Evolutionary conservation across 306 rosid genomes (phyloP), one percentile per base, ranked within the genome.

Genomic region (Oxytropis ochrocephala): DNA sequence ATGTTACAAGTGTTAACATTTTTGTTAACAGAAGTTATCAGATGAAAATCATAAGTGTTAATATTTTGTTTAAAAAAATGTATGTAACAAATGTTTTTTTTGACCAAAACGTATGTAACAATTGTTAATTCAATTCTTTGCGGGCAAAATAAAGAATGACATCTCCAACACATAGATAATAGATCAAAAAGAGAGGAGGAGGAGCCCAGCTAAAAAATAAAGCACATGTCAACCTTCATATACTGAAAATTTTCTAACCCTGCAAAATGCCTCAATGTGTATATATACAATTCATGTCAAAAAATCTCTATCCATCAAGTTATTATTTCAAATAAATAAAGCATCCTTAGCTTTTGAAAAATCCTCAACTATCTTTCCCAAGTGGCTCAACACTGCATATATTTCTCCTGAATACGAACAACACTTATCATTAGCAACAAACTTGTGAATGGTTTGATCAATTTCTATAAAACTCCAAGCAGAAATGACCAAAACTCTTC

Each of bases 401-500:
- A 82, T 73, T 43, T 72, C 75, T 59, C 68, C 47, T 1, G 77
- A 64, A 61, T 30, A 43, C 29, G 77, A 72, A 72, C 78, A 67
- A 73, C 72, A 65, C 63, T 70, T 80, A 42, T 76, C 80, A 52
- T 76, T 55, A 14, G 66, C 88, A 33, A 74, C 33, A 77, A 84
- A 86, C 59, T 80, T 78, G 70, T 84, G 85, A 12, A 83, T 60
- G 12, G 43, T 50, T n/a, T 24, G 80, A 69, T 72, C 75, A 55
- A 81, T 78, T 77, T 85, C 85, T 49, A 83, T 75, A 78, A 83
- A 88, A 74, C 90, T 81, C 76, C 79, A 87, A 71, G 65, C 86
- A 76, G 79, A 76, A 75, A 64, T 24, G 0, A 63, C 4, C 5
- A 8, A 7, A 35, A 85, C 86, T 13, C 74, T 58, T 42, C 82